A percentile compares a stretch with the other conserved stretches of the same genome.
These are phyloP conservation scores for Lactuca sativa DNA, from an alignment of 129 eudicot species.

Conservation along the genomic window DNA sequence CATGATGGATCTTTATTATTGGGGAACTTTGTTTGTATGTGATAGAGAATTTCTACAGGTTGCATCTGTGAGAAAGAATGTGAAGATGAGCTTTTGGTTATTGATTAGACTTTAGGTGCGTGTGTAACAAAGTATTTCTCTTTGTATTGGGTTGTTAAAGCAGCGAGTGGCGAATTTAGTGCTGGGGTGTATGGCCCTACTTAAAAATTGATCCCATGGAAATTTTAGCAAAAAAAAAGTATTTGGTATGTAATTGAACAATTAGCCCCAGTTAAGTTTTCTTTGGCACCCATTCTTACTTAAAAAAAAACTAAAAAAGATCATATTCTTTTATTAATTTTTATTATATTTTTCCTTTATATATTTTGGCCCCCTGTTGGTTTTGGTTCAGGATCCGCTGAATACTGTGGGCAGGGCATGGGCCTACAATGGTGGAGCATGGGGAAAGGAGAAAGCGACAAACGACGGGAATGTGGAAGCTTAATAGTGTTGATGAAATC, in stretches of 20 bases:
- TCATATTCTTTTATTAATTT: too few species aligned
- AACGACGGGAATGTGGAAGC: constrained; percentile 97
- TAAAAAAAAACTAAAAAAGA: too few species aligned
- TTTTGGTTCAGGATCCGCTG: too few species aligned
- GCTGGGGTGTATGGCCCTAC: too few species aligned
- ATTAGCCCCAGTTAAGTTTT: too few species aligned
- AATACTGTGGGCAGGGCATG: constrained; percentile 87
- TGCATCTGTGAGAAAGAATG: constrained; percentile 93
- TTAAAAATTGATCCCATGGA: too few species aligned
- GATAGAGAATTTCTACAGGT: constrained; percentile 89
- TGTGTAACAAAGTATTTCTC: constrained; percentile 73
- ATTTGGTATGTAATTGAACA: too few species aligned
- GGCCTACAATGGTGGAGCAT: constrained; percentile 98
- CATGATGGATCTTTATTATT: constrained; percentile 94
- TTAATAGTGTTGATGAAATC: constrained; percentile 90
- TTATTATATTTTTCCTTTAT: too few species aligned
- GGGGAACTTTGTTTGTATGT: constrained; percentile 88
- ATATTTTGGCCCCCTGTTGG: too few species aligned
- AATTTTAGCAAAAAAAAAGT: too few species aligned
- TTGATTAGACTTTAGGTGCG: constrained; percentile 89
- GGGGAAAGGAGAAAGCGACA: constrained; percentile 89
- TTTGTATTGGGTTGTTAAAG: constrained; percentile 61
- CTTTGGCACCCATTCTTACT: too few species aligned
- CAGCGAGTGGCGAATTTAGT: background rate
- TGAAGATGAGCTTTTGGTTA: constrained; percentile 85